phyloP scores from a whole-genome alignment of 2,329 filamentous ascomycete genomes.

The Fusarium succisae region DNA sequence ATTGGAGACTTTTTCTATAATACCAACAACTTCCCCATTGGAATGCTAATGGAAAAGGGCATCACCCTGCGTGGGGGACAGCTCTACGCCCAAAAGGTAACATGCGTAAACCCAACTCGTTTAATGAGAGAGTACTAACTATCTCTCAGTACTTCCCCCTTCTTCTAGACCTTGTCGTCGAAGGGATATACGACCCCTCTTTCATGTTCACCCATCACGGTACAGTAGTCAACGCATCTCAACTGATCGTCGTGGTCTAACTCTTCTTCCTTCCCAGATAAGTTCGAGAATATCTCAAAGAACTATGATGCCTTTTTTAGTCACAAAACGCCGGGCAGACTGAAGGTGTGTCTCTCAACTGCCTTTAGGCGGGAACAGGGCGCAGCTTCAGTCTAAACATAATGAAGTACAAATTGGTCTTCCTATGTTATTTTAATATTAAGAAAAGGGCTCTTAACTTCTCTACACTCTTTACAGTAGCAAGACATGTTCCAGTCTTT shows the following conservation, averaged over 20 bases:
- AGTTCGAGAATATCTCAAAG: background rate
- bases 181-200: background rate
- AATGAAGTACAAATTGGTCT: too few species aligned
- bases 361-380: background rate
- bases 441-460: too few species aligned
- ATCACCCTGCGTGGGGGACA: conserved; percentile 2
- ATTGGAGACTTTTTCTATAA: background rate
- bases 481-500: background rate
- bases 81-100: conserved; percentile 2
- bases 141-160: background rate
- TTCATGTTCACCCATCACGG: conserved; percentile 1
- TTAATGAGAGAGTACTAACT: background rate
- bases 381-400: too few species aligned
- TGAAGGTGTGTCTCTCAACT: background rate
- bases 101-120: fast-evolving
- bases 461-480: too few species aligned
- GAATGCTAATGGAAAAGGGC: conserved; percentile 4
- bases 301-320: background rate
- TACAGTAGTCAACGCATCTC: background rate
- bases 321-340: background rate
- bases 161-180: background rate
- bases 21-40: conserved; percentile 1
- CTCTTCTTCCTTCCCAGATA: background rate
- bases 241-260: fast-evolving
- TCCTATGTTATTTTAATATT: too few species aligned